Conservation (phyloP, 805 yeast genomes). For the Metschnikowia similis region DNA sequence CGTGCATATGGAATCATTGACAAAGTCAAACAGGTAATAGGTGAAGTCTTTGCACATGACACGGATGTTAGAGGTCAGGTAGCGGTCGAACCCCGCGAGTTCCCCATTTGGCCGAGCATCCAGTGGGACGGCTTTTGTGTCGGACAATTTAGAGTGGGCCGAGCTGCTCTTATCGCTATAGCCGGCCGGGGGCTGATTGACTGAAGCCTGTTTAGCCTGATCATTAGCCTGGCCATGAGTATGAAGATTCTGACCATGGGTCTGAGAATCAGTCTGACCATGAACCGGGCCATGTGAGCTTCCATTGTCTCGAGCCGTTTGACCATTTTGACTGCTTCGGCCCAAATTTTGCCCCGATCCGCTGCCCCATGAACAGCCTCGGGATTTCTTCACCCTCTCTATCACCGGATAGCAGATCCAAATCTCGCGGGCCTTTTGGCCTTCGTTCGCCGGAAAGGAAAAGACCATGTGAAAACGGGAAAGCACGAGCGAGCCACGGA, state of each 20-base stretch:
- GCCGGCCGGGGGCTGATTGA: too few species aligned
- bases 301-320: neutral
- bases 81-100: conserved; percentile 28
- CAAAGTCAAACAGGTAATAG: conserved; percentile 72
- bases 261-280: too few species aligned
- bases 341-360: neutral
- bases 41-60: conserved; percentile 83
- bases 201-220: too few species aligned
- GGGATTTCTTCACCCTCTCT: conserved; percentile 52
- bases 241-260: too few species aligned
- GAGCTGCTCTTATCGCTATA: too few species aligned
- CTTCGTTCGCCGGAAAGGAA: conserved; percentile 20
- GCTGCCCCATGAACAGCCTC: conserved; percentile 45
- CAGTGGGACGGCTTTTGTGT: too few species aligned
- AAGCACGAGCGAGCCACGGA: conserved; percentile 34
- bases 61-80: conserved; percentile 53
- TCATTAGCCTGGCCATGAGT: too few species aligned
- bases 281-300: too few species aligned
- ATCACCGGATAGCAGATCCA: conserved; percentile 93
- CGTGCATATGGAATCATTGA: conserved; percentile 50
- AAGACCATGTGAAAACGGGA: conserved; percentile 38
- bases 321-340: neutral
- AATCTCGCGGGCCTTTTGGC: conserved; percentile 50
- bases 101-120: too few species aligned
- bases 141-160: too few species aligned